Evolutionary conservation across 345 rosid species (phyloP), one percentile per base, ranked within the genome.

Genomic region (Sapria himalayana): DNA sequence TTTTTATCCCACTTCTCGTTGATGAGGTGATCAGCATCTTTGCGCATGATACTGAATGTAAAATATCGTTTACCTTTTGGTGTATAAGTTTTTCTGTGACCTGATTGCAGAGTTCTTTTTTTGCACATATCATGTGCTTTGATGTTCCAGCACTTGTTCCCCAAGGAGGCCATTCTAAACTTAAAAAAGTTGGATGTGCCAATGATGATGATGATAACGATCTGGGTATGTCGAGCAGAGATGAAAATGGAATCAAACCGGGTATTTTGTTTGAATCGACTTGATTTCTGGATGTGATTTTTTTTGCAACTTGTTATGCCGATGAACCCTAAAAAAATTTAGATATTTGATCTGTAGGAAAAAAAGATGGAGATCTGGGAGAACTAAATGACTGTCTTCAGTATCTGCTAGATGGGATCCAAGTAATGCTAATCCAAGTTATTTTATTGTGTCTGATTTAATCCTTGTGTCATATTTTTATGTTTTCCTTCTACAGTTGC

Each of bases 41-140:
- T 35, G 24, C 27, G 29, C 41, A 41, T 52, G 12, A 11, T 51
- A 31, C 32, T 13, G 22, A 44, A 17, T 40, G 41, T 18, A 49
- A 21, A 15, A 24, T 47, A 31, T 22, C 36, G 23, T 58, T 50
- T 12, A 9, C 19, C 12, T 44, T 52, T 48, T 9, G 27, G 21
- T 41, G 32, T 9, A 49, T 25, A 48, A 14, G 22, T 48, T 45
- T 23, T 50, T 53, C 18, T 13, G 27, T 15, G 41, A 48, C 62
- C 58, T 51, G 52, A 37, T 55, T 42, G 73, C 79, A 91, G 99
- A 91, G 99, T 65, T 84, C 95, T 33, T 91, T 91, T 59, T 91
- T 91, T 61, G 99, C 99, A 23, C 99, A 84, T 62, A 82, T 91
- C 63, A 77, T 91, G 99, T 91, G 99, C 79, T 91, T 84, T 54